Percentiles rank a stretch among this genome's conserved stretches.
Evolutionary conservation across 768 basidiomycete genomes (phyloP).

Genomic region (Sarcomyxa edulis): DNA sequence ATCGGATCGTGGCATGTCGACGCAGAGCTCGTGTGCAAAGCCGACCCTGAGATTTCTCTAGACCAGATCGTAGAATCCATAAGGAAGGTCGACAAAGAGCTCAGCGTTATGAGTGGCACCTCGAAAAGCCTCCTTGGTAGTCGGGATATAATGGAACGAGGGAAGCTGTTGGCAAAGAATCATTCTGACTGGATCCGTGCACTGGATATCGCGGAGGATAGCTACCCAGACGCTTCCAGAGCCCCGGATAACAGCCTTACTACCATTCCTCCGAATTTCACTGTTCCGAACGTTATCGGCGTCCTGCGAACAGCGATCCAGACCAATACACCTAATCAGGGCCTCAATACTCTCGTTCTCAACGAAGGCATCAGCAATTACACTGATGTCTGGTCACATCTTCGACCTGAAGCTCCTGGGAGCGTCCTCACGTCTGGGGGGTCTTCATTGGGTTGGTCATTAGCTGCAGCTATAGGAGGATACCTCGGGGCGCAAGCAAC

Average conservation of each 20-base stretch:
- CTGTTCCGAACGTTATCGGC: constrained; percentile 44
- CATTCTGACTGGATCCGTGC: constrained; percentile 12
- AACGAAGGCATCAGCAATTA: constrained; percentile 65
- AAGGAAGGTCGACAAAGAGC: constrained; percentile 18
- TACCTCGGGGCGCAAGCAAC: constrained; percentile 34
- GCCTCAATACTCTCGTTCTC: constrained; percentile 37
- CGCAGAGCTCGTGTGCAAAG: constrained; percentile 54
- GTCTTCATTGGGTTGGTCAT: constrained; percentile 62
- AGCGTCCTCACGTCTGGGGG: constrained; percentile 54
- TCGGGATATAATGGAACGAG: constrained; percentile 11
- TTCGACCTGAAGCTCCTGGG: constrained; percentile 46
- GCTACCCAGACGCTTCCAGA: constrained; percentile 13
- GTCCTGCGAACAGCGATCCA: constrained; percentile 38
- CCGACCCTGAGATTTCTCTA: constrained; percentile 49
- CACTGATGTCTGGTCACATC: constrained; percentile 49
- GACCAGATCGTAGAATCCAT: constrained; percentile 38
- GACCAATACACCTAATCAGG: constrained; percentile 31
- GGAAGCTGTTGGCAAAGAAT: constrained; percentile 3
- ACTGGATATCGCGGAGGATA: constrained; percentile 25
- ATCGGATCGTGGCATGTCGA: constrained; percentile 48
- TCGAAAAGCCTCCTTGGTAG: no score
- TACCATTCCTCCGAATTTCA: constrained; percentile 17
- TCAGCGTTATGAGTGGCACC: constrained; percentile 4
- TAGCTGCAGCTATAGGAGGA: constrained; percentile 62
- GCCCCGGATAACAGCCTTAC: no score